Conservation (phyloP, 352 stramenopile genomes). For the Pythium chondricola region DNA sequence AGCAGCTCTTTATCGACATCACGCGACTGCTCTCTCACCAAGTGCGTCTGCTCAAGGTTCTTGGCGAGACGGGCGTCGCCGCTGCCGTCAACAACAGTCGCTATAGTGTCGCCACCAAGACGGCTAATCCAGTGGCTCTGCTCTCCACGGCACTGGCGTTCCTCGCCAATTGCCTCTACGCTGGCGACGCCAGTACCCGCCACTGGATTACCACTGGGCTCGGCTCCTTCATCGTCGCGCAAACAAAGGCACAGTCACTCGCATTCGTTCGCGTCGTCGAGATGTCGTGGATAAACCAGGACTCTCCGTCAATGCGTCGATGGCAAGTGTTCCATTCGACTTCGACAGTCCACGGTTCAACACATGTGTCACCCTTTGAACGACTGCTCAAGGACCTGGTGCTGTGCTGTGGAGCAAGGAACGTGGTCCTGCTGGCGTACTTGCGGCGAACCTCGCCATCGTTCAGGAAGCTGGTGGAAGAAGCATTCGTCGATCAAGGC, state of each 20-base stretch:
- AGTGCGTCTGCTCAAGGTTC: conserved; percentile 20
- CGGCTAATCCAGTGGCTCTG: background rate
- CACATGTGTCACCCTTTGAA: conserved; percentile 25
- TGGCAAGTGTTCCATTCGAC: conserved; percentile 3
- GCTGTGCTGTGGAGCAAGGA: conserved; percentile 6
- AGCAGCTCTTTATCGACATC: conserved; percentile 7
- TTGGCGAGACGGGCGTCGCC: conserved; percentile 20
- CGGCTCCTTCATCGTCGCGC: conserved; percentile 14
- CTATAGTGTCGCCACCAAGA: background rate
- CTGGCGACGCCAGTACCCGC: conserved; percentile 26
- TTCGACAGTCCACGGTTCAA: background rate
- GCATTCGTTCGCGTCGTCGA: conserved; percentile 30
- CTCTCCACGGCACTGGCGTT: conserved; percentile 14
- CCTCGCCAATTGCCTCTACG: conserved; percentile 36
- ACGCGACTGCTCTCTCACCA: conserved; percentile 19
- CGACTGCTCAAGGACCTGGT: conserved; percentile 27
- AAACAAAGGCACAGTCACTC: conserved; percentile 28
- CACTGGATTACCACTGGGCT: conserved; percentile 25
- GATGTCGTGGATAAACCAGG: conserved; percentile 27
- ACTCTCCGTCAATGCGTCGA: background rate
- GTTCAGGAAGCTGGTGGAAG: conserved; percentile 23
- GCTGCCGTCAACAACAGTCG: conserved; percentile 8
- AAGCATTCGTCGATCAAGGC: background rate
- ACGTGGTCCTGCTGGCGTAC: conserved; percentile 18
- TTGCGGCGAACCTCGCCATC: conserved; percentile 17